Percentiles rank a stretch among this genome's conserved stretches.
Evolutionary conservation across 441 rosid species (phyloP).

Genomic region (Pelargonium citronellum): DNA sequence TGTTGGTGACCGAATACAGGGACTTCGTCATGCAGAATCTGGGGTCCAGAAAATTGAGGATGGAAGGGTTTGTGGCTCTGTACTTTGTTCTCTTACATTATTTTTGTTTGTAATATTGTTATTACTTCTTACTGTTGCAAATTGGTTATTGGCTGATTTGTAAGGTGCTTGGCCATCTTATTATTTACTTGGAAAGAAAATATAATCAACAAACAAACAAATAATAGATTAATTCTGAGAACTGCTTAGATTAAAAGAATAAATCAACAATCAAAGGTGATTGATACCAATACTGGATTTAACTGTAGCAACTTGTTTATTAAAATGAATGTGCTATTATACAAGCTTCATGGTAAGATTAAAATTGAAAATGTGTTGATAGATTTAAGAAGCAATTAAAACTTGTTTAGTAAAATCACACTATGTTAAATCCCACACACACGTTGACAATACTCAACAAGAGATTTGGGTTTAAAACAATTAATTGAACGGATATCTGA

Average conservation of each 20-base stretch:
- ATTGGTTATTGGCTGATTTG: not conserved
- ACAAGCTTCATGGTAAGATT: not conserved
- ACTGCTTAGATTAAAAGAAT: not conserved
- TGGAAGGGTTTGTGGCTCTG: constrained; percentile 65
- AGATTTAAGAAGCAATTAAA: not conserved
- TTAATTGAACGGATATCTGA: not conserved
- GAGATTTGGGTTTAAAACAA: not conserved
- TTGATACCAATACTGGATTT: not conserved
- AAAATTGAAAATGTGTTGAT: not conserved
- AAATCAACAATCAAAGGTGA: not conserved
- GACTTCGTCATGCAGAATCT: constrained; percentile 56
- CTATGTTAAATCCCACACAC: not conserved
- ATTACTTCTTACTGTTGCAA: not conserved
- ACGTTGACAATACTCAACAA: not conserved
- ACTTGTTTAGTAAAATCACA: not conserved
- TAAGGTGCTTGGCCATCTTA: not conserved
- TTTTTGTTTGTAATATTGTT: not conserved
- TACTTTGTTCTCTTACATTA: constrained; percentile 1
- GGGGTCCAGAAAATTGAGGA: constrained; percentile 81
- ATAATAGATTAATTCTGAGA: not conserved
- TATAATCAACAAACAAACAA: not conserved
- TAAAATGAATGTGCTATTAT: not conserved
- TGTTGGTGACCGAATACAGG: constrained; percentile 78
- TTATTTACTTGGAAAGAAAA: not conserved
- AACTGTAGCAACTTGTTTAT: not conserved